Base-by-base conservation (phyloP, 2,329 filamentous ascomycete genomes). In the Paraconiothyrium sp. region DNA sequence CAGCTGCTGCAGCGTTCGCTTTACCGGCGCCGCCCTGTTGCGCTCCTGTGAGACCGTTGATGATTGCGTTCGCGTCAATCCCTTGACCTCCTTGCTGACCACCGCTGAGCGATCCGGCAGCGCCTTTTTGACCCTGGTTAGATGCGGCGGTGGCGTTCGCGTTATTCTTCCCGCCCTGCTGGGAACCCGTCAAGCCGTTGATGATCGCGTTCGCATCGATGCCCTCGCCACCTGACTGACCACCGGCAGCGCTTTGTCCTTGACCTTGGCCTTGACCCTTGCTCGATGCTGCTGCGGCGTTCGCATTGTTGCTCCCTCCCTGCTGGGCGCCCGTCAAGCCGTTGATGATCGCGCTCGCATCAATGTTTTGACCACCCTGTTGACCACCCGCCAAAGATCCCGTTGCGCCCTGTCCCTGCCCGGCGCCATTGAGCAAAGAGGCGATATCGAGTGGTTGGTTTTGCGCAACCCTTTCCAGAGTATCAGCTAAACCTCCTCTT, bases 371-470 rank as follows among this genome's bases (percentile, higher is more conserved):
- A 11, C 59, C 54, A 13, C 32, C 22, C 22, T 32, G 27, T 35
- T 57, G 46, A 48, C 57, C 49, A 50, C 50, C 54, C n/a, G 46
- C 47, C 30, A 54, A 39, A 57, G 48, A 39, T 44, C 34, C 44
- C 34, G 47, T 48, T 43, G 50, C 43, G 50, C 54, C 35, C 44
- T 61, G 59, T 34, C 39, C 52, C 41, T 60, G 58, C 54, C 41
- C 47, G 34, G 66, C 54, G 34, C 63, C 60, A 37, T 67, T 62
- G 44, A 72, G 57, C 22, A 75, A 66, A 16, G 72, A 60, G 34
- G 56, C 62, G 24, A 64, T 57, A 39, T 73, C 68, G 4, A 72
- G 48, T 57, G 67, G 61, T 56, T 57, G 59, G 30, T 27, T 62
- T 59, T 68, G 67, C 44, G 64, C 64, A 27, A 61, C 59, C 37